These are phyloP conservation scores for Cyberlindnera euphorbiae DNA, from an alignment of 805 yeast genomes.

Conservation along the genomic window DNA sequence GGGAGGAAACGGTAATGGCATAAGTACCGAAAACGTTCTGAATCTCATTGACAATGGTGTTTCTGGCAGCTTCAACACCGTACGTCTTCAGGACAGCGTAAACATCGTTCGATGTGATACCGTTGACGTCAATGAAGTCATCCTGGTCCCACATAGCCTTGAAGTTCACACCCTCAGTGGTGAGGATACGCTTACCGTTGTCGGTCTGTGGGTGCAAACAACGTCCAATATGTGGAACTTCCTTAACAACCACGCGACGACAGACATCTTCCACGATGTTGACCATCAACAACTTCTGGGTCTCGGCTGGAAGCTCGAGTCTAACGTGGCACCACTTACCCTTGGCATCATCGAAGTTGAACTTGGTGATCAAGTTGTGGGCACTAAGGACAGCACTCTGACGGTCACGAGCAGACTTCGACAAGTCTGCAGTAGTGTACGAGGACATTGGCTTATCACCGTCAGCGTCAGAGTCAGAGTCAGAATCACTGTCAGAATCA, in stretches of 20 bases:
- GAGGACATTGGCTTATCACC: neutral
- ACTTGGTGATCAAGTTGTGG: conserved; percentile 69
- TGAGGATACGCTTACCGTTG: conserved; percentile 67
- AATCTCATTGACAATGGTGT: conserved; percentile 93
- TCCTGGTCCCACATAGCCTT: conserved; percentile 98
- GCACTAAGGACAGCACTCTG: conserved; percentile 75
- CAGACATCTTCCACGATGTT: conserved; percentile 92
- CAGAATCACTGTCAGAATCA: conserved; percentile 29
- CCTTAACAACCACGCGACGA: conserved; percentile 86
- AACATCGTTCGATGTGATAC: conserved; percentile 87
- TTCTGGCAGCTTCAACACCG: conserved; percentile 99
- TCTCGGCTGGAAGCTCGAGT: conserved; percentile 74
- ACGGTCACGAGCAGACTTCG: conserved; percentile 72
- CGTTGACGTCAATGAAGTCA: conserved; percentile 85
- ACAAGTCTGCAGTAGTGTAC: conserved; percentile 31
- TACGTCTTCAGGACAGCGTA: conserved; percentile 84
- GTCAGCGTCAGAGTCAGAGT: conserved; percentile 38
- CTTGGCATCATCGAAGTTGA: conserved; percentile 80
- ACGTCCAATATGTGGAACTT: conserved; percentile 86
- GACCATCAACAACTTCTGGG: conserved; percentile 94
- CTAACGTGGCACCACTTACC: conserved; percentile 95
- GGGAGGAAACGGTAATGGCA: conserved; percentile 86
- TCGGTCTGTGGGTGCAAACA: conserved; percentile 79
- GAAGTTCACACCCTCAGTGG: conserved; percentile 98
- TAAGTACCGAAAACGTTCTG: conserved; percentile 93